These are phyloP conservation scores for Daedaleopsis sinensis DNA, from an alignment of 768 basidiomycete genomes.

Conservation along the genomic window DNA sequence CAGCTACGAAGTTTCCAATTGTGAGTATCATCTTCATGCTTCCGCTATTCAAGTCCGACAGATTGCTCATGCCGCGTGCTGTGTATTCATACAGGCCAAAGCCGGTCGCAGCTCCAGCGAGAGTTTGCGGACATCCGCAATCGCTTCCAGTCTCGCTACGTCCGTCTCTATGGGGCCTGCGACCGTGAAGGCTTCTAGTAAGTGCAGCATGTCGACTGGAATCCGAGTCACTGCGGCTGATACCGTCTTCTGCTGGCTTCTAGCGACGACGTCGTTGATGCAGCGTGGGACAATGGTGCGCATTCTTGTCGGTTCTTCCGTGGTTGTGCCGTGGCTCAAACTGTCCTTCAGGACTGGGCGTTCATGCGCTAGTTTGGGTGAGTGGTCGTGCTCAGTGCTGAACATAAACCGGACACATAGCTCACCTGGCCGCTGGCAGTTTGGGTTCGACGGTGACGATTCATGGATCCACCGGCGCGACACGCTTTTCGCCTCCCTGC, in stretches of 20 bases:
- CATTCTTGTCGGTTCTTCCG: not conserved
- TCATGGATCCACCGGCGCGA: conserved; percentile 30
- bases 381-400: conserved; percentile 16
- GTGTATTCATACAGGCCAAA: conserved; percentile 52
- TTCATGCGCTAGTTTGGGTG: conserved; percentile 78
- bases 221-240: too few relatives aligned
- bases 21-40: not conserved
- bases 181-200: conserved; percentile 45
- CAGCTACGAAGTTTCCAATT: conserved; percentile 65
- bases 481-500: conserved; percentile 29
- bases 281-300: conserved; percentile 58
- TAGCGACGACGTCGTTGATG: conserved; percentile 63
- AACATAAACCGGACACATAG: not conserved
- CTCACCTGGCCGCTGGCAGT: conserved; percentile 17
- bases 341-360: conserved; percentile 49
- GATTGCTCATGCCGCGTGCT: not conserved
- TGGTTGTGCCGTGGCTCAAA: not conserved
- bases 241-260: not conserved
- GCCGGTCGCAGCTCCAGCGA: conserved; percentile 44
- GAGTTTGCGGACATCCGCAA: conserved; percentile 66
- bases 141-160: conserved; percentile 65
- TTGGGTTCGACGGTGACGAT: conserved; percentile 31
- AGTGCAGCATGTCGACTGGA: not conserved
- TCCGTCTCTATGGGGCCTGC: conserved; percentile 51
- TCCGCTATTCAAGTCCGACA: conserved; percentile 41